Conservation (phyloP, 805 yeast genomes). For the Candida boidinii region DNA sequence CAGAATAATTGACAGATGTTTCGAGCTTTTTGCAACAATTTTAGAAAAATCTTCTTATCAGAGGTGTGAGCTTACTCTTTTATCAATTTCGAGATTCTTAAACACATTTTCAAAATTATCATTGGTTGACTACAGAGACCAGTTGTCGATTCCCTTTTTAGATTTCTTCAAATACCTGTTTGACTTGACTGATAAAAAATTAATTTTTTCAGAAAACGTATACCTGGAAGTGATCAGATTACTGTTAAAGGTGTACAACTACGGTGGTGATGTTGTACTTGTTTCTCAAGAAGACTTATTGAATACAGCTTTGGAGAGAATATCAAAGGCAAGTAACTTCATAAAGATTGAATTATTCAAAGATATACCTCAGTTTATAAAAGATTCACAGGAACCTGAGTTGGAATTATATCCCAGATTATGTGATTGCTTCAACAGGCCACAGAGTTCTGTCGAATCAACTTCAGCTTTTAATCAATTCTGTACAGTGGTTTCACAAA, state of each 20-base stretch:
- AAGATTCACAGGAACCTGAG: constrained; percentile 6
- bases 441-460: constrained; percentile 30
- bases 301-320: no score
- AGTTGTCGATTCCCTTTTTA: constrained; percentile 30
- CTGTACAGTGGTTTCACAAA: constrained; percentile 22
- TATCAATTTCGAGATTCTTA: constrained; percentile 25
- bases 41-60: constrained; percentile 24
- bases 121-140: constrained; percentile 13
- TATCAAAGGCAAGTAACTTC: constrained; percentile 12
- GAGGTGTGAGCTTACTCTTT: constrained; percentile 30
- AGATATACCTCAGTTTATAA: constrained; percentile 6
- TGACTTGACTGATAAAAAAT: constrained; percentile 28
- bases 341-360: constrained; percentile 15
- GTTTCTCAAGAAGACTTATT: no score
- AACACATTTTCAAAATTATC: constrained; percentile 19
- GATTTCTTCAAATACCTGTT: constrained; percentile 42
- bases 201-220: constrained; percentile 28
- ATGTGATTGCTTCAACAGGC: constrained; percentile 21
- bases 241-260: no score
- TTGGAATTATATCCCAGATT: constrained; percentile 23
- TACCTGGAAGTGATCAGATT: no score
- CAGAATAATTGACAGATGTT: no score
- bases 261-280: no score
- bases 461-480: constrained; percentile 30
- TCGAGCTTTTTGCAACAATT: background rate